phyloP scores from a whole-genome alignment of 2,329 filamentous ascomycete species.

The Arthroderma uncinatum region DNA sequence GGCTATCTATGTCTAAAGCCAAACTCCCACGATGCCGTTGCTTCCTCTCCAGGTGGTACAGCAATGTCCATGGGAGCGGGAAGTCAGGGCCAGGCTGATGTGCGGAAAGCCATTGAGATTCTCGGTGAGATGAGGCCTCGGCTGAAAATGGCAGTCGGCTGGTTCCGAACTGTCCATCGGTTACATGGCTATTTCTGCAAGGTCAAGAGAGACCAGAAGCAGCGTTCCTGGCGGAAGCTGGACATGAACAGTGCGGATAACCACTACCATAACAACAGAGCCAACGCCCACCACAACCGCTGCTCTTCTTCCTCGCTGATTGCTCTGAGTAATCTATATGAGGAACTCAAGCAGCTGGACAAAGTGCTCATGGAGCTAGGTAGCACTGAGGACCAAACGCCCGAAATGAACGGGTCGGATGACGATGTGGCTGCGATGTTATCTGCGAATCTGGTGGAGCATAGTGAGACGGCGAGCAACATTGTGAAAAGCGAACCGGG shows the following conservation, averaged over 20 bases:
- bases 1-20: conserved; percentile 34
- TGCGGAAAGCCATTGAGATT: conserved; percentile 29
- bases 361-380: conserved; percentile 33
- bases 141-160: conserved; percentile 31
- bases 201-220: conserved; percentile 30
- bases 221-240: conserved; percentile 24
- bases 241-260: not conserved
- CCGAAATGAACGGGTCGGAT: conserved; percentile 23
- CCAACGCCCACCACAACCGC: not conserved
- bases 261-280: conserved; percentile 14
- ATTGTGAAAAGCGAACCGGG: conserved; percentile 33
- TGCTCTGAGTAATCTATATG: conserved; percentile 24
- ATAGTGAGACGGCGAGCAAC: conserved; percentile 31
- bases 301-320: not conserved
- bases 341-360: conserved; percentile 34
- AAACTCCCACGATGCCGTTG: conserved; percentile 14
- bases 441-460: conserved; percentile 22
- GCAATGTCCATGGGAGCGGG: conserved; percentile 10
- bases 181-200: conserved; percentile 33
- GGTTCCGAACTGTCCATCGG: conserved; percentile 36
- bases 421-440: conserved; percentile 23
- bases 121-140: conserved; percentile 33
- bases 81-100: conserved; percentile 22
- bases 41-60: conserved; percentile 18
- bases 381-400: conserved; percentile 29